Conservation (phyloP, 2,329 filamentous ascomycete genomes). For the Rugonectria rugulosa region DNA sequence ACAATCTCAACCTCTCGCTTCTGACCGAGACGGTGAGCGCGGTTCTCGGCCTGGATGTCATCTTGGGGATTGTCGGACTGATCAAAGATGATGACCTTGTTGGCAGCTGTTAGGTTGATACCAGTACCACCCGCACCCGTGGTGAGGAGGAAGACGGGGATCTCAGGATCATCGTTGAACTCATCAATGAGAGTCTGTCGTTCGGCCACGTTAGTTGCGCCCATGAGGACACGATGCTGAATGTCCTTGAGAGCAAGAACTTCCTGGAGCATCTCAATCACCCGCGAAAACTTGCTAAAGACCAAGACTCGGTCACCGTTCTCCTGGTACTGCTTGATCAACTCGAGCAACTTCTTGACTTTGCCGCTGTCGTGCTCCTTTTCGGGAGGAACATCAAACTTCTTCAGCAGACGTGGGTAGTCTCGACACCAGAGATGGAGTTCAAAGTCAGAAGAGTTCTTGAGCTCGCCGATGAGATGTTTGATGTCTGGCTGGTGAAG, state of each 20-base stretch:
- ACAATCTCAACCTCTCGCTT: constrained; percentile 90
- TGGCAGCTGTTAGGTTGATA: constrained; percentile 93
- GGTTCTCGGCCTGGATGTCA: constrained; percentile 97
- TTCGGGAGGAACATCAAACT: constrained; percentile 61
- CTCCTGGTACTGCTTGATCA: constrained; percentile 75
- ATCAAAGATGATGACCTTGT: constrained; percentile 98
- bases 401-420: constrained; percentile 58
- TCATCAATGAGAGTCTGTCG: constrained; percentile 89
- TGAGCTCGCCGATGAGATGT: constrained; percentile 63
- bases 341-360: constrained; percentile 78
- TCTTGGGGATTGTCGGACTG: constrained; percentile 98
- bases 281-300: constrained; percentile 92
- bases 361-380: constrained; percentile 77
- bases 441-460: constrained; percentile 68
- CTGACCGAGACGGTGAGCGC: constrained; percentile 94
- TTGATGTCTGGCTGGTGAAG: constrained; percentile 59
- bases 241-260: constrained; percentile 78
- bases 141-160: constrained; percentile 90
- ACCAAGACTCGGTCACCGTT: constrained; percentile 89
- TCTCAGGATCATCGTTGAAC: constrained; percentile 77
- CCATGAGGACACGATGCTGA: constrained; percentile 85
- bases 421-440: constrained; percentile 72
- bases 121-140: constrained; percentile 96
- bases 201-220: constrained; percentile 79
- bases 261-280: constrained; percentile 88